Evolutionary conservation across 139 green algal species (phyloP), one percentile per base, ranked within the genome.

Genomic region (Pedinophyceae sp.): DNA sequence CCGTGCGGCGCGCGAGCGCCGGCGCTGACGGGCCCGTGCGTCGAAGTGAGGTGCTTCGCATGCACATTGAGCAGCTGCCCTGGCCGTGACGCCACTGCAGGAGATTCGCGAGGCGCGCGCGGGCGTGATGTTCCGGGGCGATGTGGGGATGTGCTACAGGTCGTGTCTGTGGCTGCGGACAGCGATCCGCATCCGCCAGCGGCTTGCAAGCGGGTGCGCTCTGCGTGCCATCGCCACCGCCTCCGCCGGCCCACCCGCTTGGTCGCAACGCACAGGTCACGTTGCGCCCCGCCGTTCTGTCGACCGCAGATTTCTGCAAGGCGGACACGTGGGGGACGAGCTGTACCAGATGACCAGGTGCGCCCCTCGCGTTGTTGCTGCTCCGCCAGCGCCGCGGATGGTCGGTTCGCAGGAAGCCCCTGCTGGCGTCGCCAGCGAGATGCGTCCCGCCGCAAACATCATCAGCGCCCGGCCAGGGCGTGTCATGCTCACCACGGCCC

Each of bases 81-180:
- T 4, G 28, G 10, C 26, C 27, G 18, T 26, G 26, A 30, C 28
- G 18, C 17, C 27, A 28, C 28, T 55, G 39, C 50, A 58, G 69
- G 57, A n/a, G n/a, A n/a, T n/a, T n/a, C n/a, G 13, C 34, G 27
- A 15, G 57, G 57, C 24, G 57, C 56, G 10, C 23, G 23, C 2
- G 55, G 55, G 18, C n/a, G n/a, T n/a, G n/a, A n/a, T n/a, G n/a
- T n/a, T n/a, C n/a, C 38, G 46, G 27, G 45, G 48, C 4, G 41
- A 47, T 2, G 17, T 68, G 49, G 45, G 40, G 0, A 62, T 59
- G 24, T 73, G 72, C 20, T 88, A 84, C 65, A 52, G 68, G 3
- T 82, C 78, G 2, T 83, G 80, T 54, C 57, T 93, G 22, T 83
- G 76, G 73, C 66, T 89, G 41, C 68, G 80, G 1, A 64, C 50